These are phyloP conservation scores for Echria macrotheca DNA, from an alignment of 495 filamentous ascomycete genomes.

Conservation along the genomic window DNA sequence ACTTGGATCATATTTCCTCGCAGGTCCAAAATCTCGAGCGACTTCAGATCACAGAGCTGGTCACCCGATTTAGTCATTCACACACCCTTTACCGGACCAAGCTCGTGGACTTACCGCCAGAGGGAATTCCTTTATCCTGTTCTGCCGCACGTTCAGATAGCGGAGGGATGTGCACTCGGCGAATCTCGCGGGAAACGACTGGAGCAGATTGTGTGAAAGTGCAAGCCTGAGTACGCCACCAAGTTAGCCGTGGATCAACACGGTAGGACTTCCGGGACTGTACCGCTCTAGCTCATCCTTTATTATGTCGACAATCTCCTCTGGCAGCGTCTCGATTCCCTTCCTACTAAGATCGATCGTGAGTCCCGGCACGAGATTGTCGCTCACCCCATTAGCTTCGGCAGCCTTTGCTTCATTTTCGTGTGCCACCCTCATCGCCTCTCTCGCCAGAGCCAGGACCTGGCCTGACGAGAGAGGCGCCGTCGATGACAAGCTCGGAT, in stretches of 20 bases:
- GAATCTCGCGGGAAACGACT: conserved; percentile 72
- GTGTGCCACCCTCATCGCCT: conserved; percentile 61
- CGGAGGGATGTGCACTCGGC: conserved; percentile 81
- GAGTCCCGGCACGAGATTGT: conserved; percentile 67
- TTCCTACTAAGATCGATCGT: conserved; percentile 87
- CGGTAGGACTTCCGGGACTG: no score
- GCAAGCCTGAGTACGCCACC: conserved; percentile 56
- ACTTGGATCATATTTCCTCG: conserved; percentile 75
- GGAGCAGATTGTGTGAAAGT: conserved; percentile 80
- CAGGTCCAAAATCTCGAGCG: conserved; percentile 88
- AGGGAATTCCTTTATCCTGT: conserved; percentile 83
- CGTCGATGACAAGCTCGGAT: conserved; percentile 34
- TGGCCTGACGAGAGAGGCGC: conserved; percentile 41
- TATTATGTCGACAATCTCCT: conserved; percentile 86
- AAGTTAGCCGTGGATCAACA: no score
- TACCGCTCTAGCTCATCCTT: conserved; percentile 90
- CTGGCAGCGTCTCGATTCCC: conserved; percentile 72
- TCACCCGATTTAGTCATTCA: conserved; percentile 13
- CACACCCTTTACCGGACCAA: no score
- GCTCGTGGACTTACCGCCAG: conserved; percentile 56
- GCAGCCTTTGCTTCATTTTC: conserved; percentile 64
- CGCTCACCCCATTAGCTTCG: conserved; percentile 61
- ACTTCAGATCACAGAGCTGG: conserved; percentile 68
- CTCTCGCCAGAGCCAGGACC: conserved; percentile 53
- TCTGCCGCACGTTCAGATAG: conserved; percentile 91